Percentiles rank a stretch among this genome's conserved stretches.
phyloP scores from a whole-genome alignment of 208 protist species.

The Crithidia acanthocephali region DNA sequence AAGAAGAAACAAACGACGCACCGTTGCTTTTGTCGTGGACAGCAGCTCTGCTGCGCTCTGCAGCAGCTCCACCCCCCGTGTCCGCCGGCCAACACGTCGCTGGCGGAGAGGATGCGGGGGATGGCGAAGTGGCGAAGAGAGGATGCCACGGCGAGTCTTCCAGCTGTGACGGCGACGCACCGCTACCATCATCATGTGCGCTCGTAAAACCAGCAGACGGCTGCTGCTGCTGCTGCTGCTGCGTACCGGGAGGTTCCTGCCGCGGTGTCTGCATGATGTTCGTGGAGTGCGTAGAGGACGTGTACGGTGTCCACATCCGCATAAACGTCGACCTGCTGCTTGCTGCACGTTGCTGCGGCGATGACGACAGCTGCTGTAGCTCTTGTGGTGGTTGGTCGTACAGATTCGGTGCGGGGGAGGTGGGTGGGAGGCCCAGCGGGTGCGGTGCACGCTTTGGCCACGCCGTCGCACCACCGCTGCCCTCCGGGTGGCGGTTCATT shows the following conservation, averaged over 20 bases:
- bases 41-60: not conserved
- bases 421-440: slow-evolving; percentile 6
- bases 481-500: no score
- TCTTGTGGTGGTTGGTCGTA: not conserved
- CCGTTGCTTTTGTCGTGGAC: not conserved
- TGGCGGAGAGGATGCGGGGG: slow-evolving; percentile 3
- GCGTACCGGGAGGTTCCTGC: not conserved
- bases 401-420: not conserved
- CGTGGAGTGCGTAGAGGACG: not conserved
- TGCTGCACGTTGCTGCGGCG: no score
- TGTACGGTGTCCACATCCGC: slow-evolving; percentile 6
- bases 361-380: no score
- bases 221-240: not conserved
- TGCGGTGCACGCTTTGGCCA: not conserved
- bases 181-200: not conserved
- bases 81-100: not conserved
- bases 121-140: slow-evolving; percentile 11
- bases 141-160: slow-evolving; percentile 17
- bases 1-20: not conserved
- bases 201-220: not conserved
- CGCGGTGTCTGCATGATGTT: not conserved
- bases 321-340: not conserved
- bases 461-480: not conserved
- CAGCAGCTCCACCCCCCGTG: not conserved
- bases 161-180: not conserved